Percentiles rank a stretch among this genome's conserved stretches.
These are phyloP conservation scores for Boechera divaricarpa DNA, from an alignment of 345 rosid genomes.

Conservation along the genomic window DNA sequence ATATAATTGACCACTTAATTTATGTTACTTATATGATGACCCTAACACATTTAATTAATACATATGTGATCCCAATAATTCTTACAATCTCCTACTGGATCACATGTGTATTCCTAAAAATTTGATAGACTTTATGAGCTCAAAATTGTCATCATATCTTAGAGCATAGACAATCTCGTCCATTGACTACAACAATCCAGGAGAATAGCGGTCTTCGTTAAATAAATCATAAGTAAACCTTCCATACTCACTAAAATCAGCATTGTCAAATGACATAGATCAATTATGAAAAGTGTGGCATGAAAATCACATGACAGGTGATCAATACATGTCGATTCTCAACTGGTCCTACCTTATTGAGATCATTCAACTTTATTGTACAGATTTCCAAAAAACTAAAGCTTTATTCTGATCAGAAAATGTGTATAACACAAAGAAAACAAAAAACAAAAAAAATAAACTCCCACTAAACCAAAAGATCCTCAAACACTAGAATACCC, in stretches of 20 bases:
- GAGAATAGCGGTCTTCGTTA: neutral
- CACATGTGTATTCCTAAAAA: neutral
- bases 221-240: neutral
- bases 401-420: constrained; percentile 10
- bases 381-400: neutral
- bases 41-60: neutral
- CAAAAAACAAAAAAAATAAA: neutral
- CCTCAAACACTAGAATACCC: neutral
- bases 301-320: neutral
- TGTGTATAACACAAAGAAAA: constrained; percentile 1
- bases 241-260: neutral
- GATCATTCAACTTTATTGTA: neutral
- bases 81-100: neutral
- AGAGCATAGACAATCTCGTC: neutral
- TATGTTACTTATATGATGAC: too few relatives aligned
- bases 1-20: too few relatives aligned
- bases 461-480: constrained; percentile 7
- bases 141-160: neutral
- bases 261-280: neutral
- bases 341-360: neutral
- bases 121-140: constrained; percentile 3
- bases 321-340: neutral
- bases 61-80: neutral
- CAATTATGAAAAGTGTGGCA: neutral
- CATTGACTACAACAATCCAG: neutral